Percentiles rank a stretch among this genome's conserved stretches.
Conservation (phyloP, 2,329 filamentous ascomycete species). For the Stagonosporopsis tanaceti region DNA sequence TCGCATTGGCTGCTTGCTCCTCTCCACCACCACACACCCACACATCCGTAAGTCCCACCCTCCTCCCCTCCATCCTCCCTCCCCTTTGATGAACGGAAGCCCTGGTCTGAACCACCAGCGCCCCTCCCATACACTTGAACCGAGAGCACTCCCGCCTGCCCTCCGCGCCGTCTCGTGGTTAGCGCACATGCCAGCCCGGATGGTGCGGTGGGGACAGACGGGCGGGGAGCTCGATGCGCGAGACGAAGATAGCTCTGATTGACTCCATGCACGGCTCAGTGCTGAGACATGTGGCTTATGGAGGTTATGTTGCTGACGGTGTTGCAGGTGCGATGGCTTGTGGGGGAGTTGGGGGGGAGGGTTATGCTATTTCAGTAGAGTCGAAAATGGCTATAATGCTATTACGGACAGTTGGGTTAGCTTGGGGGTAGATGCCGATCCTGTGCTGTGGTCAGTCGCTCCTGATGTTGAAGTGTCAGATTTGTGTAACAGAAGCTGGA, state of each 20-base stretch:
- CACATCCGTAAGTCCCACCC: background rate
- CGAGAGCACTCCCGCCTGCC: conserved; percentile 8
- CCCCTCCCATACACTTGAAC: conserved; percentile 22
- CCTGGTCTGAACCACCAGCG: conserved; percentile 21
- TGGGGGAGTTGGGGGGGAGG: background rate
- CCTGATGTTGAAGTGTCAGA: background rate
- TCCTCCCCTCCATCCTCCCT: background rate
- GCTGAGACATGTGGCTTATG: background rate
- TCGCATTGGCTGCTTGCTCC: background rate
- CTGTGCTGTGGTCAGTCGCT: conserved; percentile 1
- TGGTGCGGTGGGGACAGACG: background rate
- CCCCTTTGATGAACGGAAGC: conserved; percentile 20
- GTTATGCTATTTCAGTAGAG: conserved; percentile 18
- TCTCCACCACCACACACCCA: background rate
- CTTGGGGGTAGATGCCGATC: conserved; percentile 2
- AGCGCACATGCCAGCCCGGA: conserved; percentile 13
- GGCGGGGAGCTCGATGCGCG: conserved; percentile 17
- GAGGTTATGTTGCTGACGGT: background rate
- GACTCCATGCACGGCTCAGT: background rate
- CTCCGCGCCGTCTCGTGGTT: conserved; percentile 11
- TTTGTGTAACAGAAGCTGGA: background rate
- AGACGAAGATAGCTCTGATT: conserved; percentile 26
- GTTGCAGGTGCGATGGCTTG: background rate
- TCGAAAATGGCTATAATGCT: conserved; percentile 27
- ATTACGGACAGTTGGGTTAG: conserved; percentile 22